Evolutionary conservation across 768 basidiomycete species (phyloP).

Genomic region (Mycena pura): DNA sequence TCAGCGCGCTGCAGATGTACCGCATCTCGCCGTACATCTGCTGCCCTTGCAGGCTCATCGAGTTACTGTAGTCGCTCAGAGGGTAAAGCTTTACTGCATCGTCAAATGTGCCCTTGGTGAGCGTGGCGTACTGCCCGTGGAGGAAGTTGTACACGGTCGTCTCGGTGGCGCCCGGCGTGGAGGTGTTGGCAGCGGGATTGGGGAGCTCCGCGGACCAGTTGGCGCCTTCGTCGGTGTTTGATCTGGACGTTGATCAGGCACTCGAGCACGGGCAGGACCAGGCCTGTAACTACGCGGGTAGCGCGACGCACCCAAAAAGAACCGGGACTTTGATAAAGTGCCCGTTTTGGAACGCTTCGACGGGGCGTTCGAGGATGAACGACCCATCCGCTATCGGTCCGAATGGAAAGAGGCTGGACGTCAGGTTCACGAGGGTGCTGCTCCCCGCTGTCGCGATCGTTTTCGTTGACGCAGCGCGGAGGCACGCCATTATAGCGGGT

Average conservation of each 20-base stretch:
- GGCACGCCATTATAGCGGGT: conserved; percentile 38
- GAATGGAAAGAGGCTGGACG: conserved; percentile 45
- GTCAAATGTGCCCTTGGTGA: conserved; percentile 38
- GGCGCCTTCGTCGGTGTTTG: conserved; percentile 52
- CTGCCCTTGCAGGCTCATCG: conserved; percentile 47
- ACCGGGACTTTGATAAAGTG: conserved; percentile 46
- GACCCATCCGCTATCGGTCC: conserved; percentile 45
- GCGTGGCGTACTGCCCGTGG: conserved; percentile 44
- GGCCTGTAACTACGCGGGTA: no score
- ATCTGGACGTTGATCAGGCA: conserved; percentile 26
- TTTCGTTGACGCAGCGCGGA: conserved; percentile 36
- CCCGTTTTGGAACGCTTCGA: conserved; percentile 47
- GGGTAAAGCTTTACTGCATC: conserved; percentile 44
- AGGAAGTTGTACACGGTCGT: conserved; percentile 50
- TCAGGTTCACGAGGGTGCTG: conserved; percentile 36
- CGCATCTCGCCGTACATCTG: conserved; percentile 54
- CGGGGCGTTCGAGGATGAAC: conserved; percentile 43
- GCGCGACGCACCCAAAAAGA: conserved; percentile 42
- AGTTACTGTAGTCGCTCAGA: conserved; percentile 37
- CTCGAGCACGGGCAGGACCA: background rate
- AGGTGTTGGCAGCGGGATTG: conserved; percentile 47
- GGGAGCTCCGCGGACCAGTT: conserved; percentile 44
- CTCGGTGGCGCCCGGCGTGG: conserved; percentile 44
- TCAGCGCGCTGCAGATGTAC: conserved; percentile 49
- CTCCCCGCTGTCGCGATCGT: conserved; percentile 42